A percentile compares a stretch with the other conserved stretches of the same genome.
Evolutionary conservation across 1,284 basidiomycete genomes (phyloP).

Genomic region (Cutaneotrichosporon sp.): DNA sequence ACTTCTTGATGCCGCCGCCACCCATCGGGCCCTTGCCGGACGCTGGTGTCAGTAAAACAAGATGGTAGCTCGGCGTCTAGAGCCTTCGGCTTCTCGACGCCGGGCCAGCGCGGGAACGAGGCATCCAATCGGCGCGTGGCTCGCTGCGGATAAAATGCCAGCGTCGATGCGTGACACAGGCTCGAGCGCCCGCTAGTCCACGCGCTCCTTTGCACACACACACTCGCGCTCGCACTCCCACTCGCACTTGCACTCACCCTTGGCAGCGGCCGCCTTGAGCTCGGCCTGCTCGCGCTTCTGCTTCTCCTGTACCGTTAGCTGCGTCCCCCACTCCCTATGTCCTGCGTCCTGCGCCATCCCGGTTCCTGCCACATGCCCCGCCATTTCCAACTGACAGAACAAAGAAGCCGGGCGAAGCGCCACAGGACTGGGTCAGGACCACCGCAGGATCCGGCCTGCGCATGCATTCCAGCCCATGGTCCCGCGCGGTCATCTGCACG

Average conservation of each 20-base stretch:
- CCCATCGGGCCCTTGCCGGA: constrained; percentile 40
- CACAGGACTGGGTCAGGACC: neutral
- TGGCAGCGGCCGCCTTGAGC: constrained; percentile 34
- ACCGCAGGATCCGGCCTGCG: neutral
- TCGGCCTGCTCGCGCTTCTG: constrained; percentile 41
- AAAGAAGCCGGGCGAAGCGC: neutral
- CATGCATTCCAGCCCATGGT: neutral
- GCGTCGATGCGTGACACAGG: no score
- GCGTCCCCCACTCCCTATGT: neutral
- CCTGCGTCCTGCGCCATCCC: neutral
- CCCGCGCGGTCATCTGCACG: neutral
- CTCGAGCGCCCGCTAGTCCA: no score
- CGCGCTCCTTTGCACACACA: no score
- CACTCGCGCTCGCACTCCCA: neutral
- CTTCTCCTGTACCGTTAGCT: constrained; percentile 20
- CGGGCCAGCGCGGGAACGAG: neutral
- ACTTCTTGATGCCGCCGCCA: constrained; percentile 49
- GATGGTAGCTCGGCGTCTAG: neutral
- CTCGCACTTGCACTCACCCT: constrained; percentile 31
- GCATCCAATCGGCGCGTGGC: neutral
- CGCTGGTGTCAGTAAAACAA: constrained; percentile 26
- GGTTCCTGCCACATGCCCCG: neutral
- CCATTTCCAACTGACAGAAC: neutral
- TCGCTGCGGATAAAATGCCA: no score
- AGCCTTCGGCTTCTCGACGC: neutral